Evolutionary conservation across 2,329 filamentous ascomycete genomes (phyloP), one percentile per base, ranked within the genome.

Genomic region (Colletotrichum simmondsii): DNA sequence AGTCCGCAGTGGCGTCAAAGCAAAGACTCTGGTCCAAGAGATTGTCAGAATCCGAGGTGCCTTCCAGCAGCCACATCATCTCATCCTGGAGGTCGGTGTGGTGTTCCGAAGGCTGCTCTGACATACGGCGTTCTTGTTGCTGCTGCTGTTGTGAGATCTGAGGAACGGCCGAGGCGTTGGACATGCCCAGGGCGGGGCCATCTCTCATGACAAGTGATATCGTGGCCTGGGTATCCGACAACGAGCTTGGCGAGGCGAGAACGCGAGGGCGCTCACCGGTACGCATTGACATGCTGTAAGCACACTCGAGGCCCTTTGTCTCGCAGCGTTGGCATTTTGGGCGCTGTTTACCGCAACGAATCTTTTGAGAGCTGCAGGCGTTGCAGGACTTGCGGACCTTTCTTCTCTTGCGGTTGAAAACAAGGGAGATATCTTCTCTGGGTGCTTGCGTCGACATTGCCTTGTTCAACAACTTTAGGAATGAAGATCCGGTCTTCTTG

Each of bases 331-430:
- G 58, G n/a, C 65, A 67, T 58, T 49, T 67, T 37, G 65, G 65
- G 4, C 54, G 56, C 6, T 67, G 65, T 54, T 67, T 67, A 30
- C 65, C 65, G 28, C 65, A 67, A 4, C 65, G 56, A 12, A 67
- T 67, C 56, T 67, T 67, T 37, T 67, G 65, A 28, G 65, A 67
- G 16, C 65, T 67, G 65, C 65, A 67, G 3, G 65, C 65, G 30
- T 67, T 61, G 28, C 65, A 67, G 24, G 65, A 67, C 37, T 67
- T 58, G 35, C 65, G 65, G 14, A 67, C 65, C 35, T 61, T 67
- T 24, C 65, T 56, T 26, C 46, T 22, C 37, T 67, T 67, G 28
- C 65, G 65, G 28, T 46, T 60, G 16, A 26, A 53, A 2, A 37
- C 64, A 66, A 59, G 35, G 8, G 30, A 26, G 24, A 58, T 32